These are phyloP conservation scores for Schizonepeta tenuifolia DNA, from an alignment of 257 asterid genomes.

Conservation along the genomic window DNA sequence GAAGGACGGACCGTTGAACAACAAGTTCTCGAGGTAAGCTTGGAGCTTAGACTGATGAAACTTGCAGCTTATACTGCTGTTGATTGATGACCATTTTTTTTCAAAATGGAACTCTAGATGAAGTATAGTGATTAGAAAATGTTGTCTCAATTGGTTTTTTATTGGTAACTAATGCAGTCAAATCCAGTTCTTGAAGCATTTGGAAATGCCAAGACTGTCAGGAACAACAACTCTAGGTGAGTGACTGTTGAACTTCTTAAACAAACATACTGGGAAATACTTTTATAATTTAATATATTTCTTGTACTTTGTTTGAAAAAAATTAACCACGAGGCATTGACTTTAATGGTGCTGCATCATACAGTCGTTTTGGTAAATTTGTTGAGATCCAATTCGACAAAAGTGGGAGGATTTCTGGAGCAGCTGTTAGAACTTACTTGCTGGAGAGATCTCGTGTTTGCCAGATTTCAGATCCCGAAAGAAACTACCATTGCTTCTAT, in stretches of 20 bases:
- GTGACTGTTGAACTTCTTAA: constrained; percentile 23
- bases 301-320: constrained; percentile 12
- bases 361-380: constrained; percentile 95
- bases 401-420: constrained; percentile 98
- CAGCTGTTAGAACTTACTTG: constrained; percentile 94
- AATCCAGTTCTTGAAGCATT: constrained; percentile 13
- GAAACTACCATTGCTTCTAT: constrained; percentile 98
- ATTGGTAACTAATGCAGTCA: not conserved
- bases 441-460: constrained; percentile 99
- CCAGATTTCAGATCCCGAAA: constrained; percentile 90
- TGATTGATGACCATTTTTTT: not conserved
- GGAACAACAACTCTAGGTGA: constrained; percentile 5
- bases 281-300: constrained; percentile 5
- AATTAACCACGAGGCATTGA: constrained; percentile 16
- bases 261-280: constrained; percentile 11
- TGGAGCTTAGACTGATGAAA: constrained; percentile 30
- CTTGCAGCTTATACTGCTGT: constrained; percentile 13
- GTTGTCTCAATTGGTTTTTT: not conserved
- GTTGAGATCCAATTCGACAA: constrained; percentile 98
- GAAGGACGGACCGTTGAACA: constrained; percentile 99
- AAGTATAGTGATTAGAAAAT: constrained; percentile 22
- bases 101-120: not conserved
- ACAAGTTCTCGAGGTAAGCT: constrained; percentile 95
- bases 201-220: constrained; percentile 1
- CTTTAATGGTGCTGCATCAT: constrained; percentile 11